Conservation (phyloP, 306 rosid genomes). For the Mucuna pruriens region DNA sequence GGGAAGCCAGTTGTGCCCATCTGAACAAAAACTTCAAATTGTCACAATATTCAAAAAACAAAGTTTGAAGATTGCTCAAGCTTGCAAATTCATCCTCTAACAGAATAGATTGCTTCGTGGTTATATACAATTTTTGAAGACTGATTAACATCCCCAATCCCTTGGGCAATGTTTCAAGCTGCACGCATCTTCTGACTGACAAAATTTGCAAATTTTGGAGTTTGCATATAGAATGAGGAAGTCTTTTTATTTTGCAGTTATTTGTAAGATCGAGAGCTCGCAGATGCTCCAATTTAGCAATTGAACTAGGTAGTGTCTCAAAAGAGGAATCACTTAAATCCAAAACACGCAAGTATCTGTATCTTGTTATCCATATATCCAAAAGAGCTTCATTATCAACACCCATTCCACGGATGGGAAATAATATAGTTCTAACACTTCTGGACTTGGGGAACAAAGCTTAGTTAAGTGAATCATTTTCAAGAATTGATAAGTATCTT, state of each 20-base stretch:
- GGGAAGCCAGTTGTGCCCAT: not conserved
- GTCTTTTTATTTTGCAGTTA: slow-evolving; percentile 2
- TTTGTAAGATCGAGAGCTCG: not conserved
- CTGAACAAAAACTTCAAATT: not conserved
- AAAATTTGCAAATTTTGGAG: slow-evolving; percentile 23
- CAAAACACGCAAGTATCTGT: not conserved
- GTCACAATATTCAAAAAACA: not conserved
- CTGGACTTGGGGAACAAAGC: not conserved
- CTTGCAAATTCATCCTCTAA: not conserved
- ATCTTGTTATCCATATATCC: not conserved
- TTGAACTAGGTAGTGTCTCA: not conserved
- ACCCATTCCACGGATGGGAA: not conserved
- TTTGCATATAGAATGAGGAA: not conserved
- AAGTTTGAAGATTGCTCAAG: not conserved
- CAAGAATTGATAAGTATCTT: not conserved
- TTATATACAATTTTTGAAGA: not conserved
- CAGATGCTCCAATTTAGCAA: not conserved
- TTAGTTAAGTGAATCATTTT: not conserved
- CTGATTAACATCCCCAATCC: not conserved
- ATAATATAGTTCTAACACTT: not conserved
- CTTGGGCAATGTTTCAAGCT: slow-evolving; percentile 3
- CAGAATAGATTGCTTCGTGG: not conserved
- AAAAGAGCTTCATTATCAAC: not conserved
- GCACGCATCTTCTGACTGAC: not conserved
- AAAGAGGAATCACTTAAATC: not conserved